Base-by-base conservation (phyloP, 805 yeast genomes). In the Dipodascopsis tothii region DNA sequence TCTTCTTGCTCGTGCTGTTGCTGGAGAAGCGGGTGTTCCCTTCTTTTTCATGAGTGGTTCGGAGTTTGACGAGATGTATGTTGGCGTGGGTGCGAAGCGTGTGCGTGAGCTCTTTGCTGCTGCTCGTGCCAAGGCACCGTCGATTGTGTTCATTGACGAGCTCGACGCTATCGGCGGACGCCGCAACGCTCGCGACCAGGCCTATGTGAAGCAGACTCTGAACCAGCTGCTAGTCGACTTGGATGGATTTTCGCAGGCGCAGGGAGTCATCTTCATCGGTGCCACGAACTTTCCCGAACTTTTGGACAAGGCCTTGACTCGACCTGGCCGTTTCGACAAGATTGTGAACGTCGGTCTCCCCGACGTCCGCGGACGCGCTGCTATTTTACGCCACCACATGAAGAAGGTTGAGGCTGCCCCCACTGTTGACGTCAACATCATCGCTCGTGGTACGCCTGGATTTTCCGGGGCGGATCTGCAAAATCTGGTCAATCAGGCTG, bases 11-110 rank as follows among this genome's bases (percentile, higher is more conserved):
- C 78, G 97, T 57, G 97, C 98, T 22, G 94, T 96, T 23, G 98
- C 98, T 5, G 97, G 97, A 52, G 97, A 90, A 66, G 97, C 98
- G 4, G 97, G 95, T 44, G 97, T 92, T 20, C 98, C 97, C 35
- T 92, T 92, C 61, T 90, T 88, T 67, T 90, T 90, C 66, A 90
- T 92, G 96, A 84, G 95, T 4, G 98, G 98, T 37, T 85, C 96
- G 1, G 98, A 92, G 63, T 92, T 92, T 61, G 99, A 94, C 63
- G 98, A 92, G 67, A 75, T 94, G 55, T 92, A 90, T 59, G 98
- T 92, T 18, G 99, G 99, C 63, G 97, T 94, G 37, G 99, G 99
- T 61, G 98, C 99, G 43, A 90, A 88, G 65, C 77, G 98, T 60
- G 94, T 92, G 44, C 81, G 99, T 56, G 98, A 94, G 59, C 73